Evolutionary conservation across 345 rosid genomes (phyloP), one percentile per base, ranked within the genome.

Genomic region (Anastatica hierochuntica): DNA sequence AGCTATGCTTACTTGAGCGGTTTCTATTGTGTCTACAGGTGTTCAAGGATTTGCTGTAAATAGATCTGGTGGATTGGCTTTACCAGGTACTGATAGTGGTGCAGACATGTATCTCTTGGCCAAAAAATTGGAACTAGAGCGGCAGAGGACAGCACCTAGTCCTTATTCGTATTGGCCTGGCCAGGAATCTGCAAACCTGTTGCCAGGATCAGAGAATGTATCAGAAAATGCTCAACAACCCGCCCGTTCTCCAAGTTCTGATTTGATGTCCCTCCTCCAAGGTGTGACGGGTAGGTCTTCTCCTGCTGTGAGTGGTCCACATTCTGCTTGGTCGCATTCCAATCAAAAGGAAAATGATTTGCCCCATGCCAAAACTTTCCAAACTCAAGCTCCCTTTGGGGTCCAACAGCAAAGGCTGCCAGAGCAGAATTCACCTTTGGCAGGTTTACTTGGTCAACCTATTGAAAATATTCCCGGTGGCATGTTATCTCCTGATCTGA

Each of bases 71-170:
- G 64, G 63, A 31, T 29, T 73, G 50, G 53, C 81, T 7, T 49
- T 76, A 31, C 69, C 79, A 2, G 90, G 73, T 52, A 62, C 59
- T 43, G 95, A 88, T 63, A 60, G 77, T 69, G 88, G 70, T 24
- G 76, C 67, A 58, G 85, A 78, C 41, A 49, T 80, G 37, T 73
- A 78, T 67, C 84, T 79, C 36, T 66, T 87, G 76, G 88, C 90
- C 30, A 74, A 81, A 78, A 79, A 77, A 76, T 44, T 83, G 73
- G 68, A 82, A 20, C 83, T 88, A 45, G 98, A 88, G 48, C 77
- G 70, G 45, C 98, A 87, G 76, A 78, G 79, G 66, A 67, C 88
- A 34, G 43, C 77, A 36, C 67, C 84, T 4, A 73, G 64, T 72
- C 63, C 73, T n/a, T 76, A 72, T 67, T 60, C 80, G 11, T 75